Conservation (phyloP, 805 yeast genomes). For the Spathaspora girioi region DNA sequence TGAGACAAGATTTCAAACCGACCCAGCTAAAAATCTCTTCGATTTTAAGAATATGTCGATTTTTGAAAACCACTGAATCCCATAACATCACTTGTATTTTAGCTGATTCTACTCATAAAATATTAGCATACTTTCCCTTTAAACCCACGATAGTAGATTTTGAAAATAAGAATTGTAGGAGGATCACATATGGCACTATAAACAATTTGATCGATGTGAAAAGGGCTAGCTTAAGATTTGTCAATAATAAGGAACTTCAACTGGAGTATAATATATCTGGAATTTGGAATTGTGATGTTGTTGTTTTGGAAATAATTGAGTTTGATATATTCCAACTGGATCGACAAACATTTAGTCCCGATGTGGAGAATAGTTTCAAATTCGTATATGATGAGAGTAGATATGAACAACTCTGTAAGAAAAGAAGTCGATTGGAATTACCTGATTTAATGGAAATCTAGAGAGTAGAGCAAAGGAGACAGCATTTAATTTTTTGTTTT, state of each 20-base stretch:
- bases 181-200: conserved; percentile 31
- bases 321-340: conserved; percentile 31
- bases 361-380: conserved; percentile 16
- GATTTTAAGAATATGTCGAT: conserved; percentile 24
- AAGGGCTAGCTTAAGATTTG: conserved; percentile 24
- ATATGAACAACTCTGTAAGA: conserved; percentile 6
- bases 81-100: conserved; percentile 26
- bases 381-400: conserved; percentile 22
- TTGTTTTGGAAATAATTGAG: conserved; percentile 25
- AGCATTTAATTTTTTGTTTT: not conserved
- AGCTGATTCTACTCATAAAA: conserved; percentile 29
- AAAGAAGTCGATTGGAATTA: no score
- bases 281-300: conserved; percentile 13
- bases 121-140: conserved; percentile 26
- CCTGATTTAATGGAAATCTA: conserved; percentile 1
- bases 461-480: not conserved
- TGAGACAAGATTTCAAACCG: conserved; percentile 16
- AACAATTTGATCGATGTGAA: conserved; percentile 24
- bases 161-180: conserved; percentile 26
- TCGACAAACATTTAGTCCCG: conserved; percentile 17
- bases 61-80: conserved; percentile 16
- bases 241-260: conserved; percentile 9
- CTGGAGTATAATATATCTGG: conserved; percentile 9
- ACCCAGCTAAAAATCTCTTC: conserved; percentile 15
- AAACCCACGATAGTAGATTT: conserved; percentile 22